Base-by-base conservation (phyloP, 1,139 yeast species). In the Kurtzmaniella natalensis region DNA sequence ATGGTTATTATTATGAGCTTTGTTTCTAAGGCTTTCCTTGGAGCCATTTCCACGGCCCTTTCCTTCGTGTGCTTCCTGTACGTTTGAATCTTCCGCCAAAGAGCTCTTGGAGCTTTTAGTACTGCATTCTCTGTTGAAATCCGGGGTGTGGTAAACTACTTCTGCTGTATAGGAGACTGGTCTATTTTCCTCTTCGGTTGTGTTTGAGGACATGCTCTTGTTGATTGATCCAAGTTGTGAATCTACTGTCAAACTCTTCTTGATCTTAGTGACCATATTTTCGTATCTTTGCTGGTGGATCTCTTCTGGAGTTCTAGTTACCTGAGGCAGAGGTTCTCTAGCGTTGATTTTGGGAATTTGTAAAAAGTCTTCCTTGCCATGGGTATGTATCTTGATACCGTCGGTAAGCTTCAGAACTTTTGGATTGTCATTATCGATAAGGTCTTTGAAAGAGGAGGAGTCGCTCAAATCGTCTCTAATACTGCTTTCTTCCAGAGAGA, bases 111-210 rank as follows among this genome's bases (percentile, higher is more conserved):
- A n/a, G n/a, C n/a, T 35, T 19, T 25, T 27, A 4, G 27, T 28
- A 15, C 33, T 27, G 11, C 34, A n/a, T 25, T 42, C 44, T 24
- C n/a, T n/a, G n/a, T n/a, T n/a, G n/a, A n/a, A n/a, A n/a, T n/a
- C n/a, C n/a, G n/a, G n/a, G n/a, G n/a, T n/a, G n/a, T n/a, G n/a
- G n/a, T n/a, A n/a, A n/a, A 45, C 51, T 26, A 61, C 43, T 43
- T 59, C 59, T 1, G 58, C 69, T 27, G 49, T 50, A 15, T 61
- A 57, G 3, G 68, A 61, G 8, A 43, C 43, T 9, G 67, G 69
- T 38, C 67, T 45, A 3, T 52, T 46, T 13, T 40, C 30, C 11
- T 19, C 20, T 32, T 17, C 20, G 9, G n/a, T 21, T 16, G 10
- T 18, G 14, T 26, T 10, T 10, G 8, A 7, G 21, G 19, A 20